Conservation (phyloP, 106 monocot species). For the Dactylorhiza incarnata region DNA sequence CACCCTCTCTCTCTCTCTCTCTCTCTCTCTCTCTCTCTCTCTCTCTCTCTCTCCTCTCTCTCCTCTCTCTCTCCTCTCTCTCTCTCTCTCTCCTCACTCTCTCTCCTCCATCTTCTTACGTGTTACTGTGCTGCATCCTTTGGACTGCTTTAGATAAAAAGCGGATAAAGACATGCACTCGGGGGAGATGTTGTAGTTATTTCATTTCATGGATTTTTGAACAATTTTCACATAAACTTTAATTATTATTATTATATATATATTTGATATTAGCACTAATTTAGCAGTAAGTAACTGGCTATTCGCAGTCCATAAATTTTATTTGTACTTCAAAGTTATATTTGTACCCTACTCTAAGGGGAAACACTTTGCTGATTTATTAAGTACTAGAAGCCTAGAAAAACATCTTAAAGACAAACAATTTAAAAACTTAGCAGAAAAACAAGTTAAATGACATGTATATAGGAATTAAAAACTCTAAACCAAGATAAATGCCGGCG, state of each 20-base stretch:
- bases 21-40: background rate
- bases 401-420: too few relatives aligned
- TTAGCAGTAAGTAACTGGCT: background rate
- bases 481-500: too few relatives aligned
- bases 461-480: too few relatives aligned
- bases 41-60: background rate
- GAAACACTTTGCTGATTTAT: too few relatives aligned
- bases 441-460: too few relatives aligned
- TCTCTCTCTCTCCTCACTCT: background rate
- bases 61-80: background rate
- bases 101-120: too few relatives aligned
- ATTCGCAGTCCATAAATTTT: too few relatives aligned
- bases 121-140: background rate
- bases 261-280: too few relatives aligned
- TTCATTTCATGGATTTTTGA: conserved; percentile 3
- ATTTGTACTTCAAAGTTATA: too few relatives aligned
- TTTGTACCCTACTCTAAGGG: too few relatives aligned
- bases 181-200: background rate
- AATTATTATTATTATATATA: background rate
- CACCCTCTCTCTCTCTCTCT: background rate
- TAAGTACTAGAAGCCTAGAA: too few relatives aligned
- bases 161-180: background rate
- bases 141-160: background rate
- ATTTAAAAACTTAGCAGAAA: too few relatives aligned
- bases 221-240: background rate